Conservation (phyloP, 352 stramenopile genomes). For the Globisporangium cederbergense region DNA sequence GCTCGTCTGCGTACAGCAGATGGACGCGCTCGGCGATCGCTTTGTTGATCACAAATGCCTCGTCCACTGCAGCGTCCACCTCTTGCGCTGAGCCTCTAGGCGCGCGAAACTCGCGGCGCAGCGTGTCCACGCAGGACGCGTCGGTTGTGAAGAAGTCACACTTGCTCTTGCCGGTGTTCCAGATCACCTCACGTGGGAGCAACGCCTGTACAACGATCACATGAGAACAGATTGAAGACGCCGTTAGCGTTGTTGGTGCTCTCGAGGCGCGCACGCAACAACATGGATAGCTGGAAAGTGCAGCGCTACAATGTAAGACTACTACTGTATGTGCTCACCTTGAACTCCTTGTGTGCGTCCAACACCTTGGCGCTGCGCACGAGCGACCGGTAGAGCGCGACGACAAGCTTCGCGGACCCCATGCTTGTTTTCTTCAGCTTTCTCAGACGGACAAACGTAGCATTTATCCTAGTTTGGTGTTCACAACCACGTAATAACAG, state of each 20-base stretch:
- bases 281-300: not conserved
- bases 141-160: slow-evolving; percentile 61
- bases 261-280: not conserved
- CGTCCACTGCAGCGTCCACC: slow-evolving; percentile 46
- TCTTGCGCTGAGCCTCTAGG: slow-evolving; percentile 6
- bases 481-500: no score
- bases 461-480: slow-evolving; percentile 1
- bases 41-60: slow-evolving; percentile 65
- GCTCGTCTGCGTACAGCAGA: slow-evolving; percentile 48
- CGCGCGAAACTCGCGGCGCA: slow-evolving; percentile 50
- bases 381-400: slow-evolving; percentile 71
- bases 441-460: not conserved
- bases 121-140: slow-evolving; percentile 47
- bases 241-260: not conserved
- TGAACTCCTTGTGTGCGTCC: slow-evolving; percentile 54
- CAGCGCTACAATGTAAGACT: not conserved
- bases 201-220: slow-evolving; percentile 33
- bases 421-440: slow-evolving; percentile 17
- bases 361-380: slow-evolving; percentile 64
- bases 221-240: not conserved
- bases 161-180: slow-evolving; percentile 38
- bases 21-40: slow-evolving; percentile 61
- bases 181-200: slow-evolving; percentile 58
- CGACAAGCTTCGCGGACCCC: slow-evolving; percentile 46
- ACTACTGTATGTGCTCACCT: slow-evolving; percentile 25